Evolutionary conservation across 345 rosid species (phyloP).

Genomic region (Syzygium aqueum): DNA sequence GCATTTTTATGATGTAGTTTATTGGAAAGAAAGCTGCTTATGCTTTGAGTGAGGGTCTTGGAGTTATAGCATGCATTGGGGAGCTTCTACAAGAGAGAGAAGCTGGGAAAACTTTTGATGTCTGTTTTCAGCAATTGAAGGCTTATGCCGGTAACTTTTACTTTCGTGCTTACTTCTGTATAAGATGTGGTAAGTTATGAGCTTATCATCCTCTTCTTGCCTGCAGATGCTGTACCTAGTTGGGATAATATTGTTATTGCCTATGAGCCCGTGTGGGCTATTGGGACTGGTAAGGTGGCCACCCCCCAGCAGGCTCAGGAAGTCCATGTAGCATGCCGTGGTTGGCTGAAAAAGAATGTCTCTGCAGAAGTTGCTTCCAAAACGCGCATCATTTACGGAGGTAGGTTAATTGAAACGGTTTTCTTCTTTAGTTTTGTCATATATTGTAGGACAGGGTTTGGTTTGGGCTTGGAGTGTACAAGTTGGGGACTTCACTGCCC

Average conservation of each 20-base stretch:
- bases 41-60: constrained; percentile 81
- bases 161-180: neutral
- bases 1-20: constrained; percentile 32
- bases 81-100: constrained; percentile 87
- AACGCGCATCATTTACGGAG: constrained; percentile 95
- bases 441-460: neutral
- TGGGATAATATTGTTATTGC: constrained; percentile 92
- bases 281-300: constrained; percentile 98
- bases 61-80: constrained; percentile 94
- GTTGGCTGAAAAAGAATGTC: constrained; percentile 86
- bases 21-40: constrained; percentile 97
- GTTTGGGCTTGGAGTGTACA: neutral
- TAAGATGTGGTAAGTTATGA: neutral
- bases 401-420: constrained; percentile 15
- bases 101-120: constrained; percentile 92
- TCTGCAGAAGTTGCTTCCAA: constrained; percentile 89
- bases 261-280: constrained; percentile 99
- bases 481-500: neutral
- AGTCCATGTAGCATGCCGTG: constrained; percentile 83
- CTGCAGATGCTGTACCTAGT: constrained; percentile 76
- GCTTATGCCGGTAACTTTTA: constrained; percentile 67
- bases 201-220: neutral
- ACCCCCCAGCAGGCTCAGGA: constrained; percentile 93
- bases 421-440: neutral
- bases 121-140: constrained; percentile 81